phyloP scores from a whole-genome alignment of 805 yeast species.

The Zygosaccharomyces bisporus region DNA sequence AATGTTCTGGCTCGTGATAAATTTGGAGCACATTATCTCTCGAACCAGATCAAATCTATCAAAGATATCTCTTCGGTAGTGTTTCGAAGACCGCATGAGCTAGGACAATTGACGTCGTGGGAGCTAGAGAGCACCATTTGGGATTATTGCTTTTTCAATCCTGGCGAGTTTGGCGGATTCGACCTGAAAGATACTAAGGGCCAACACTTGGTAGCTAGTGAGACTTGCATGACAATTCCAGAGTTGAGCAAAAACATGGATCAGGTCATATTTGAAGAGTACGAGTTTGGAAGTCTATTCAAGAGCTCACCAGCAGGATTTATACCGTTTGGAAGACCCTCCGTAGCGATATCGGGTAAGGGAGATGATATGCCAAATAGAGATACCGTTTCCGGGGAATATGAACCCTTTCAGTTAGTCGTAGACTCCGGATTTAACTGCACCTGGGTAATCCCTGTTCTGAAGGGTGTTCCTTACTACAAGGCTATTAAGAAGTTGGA shows the following conservation, averaged over 20 bases:
- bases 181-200: slow-evolving; percentile 45
- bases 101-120: slow-evolving; percentile 90
- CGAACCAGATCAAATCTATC: slow-evolving; percentile 61
- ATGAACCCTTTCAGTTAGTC: slow-evolving; percentile 66
- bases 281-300: slow-evolving; percentile 68
- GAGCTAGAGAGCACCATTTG: slow-evolving; percentile 82
- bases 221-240: slow-evolving; percentile 78
- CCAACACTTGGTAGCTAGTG: slow-evolving; percentile 66
- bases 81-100: slow-evolving; percentile 78
- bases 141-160: slow-evolving; percentile 68
- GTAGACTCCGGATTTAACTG: slow-evolving; percentile 86
- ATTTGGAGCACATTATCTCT: slow-evolving; percentile 69
- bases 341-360: slow-evolving; percentile 23
- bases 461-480: slow-evolving; percentile 73
- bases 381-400: slow-evolving; percentile 11
- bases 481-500: slow-evolving; percentile 74
- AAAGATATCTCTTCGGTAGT: slow-evolving; percentile 71
- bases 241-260: slow-evolving; percentile 79
- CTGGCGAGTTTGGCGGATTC: slow-evolving; percentile 42
- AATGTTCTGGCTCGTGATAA: slow-evolving; percentile 73
- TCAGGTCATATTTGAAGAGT: slow-evolving; percentile 92
- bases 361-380: slow-evolving; percentile 13
- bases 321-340: slow-evolving; percentile 54
- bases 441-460: slow-evolving; percentile 82
- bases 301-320: slow-evolving; percentile 60